Evolutionary conservation across 1,139 yeast genomes (phyloP), one percentile per base, ranked within the genome.

Genomic region (Debaryomyces psychrophilus): DNA sequence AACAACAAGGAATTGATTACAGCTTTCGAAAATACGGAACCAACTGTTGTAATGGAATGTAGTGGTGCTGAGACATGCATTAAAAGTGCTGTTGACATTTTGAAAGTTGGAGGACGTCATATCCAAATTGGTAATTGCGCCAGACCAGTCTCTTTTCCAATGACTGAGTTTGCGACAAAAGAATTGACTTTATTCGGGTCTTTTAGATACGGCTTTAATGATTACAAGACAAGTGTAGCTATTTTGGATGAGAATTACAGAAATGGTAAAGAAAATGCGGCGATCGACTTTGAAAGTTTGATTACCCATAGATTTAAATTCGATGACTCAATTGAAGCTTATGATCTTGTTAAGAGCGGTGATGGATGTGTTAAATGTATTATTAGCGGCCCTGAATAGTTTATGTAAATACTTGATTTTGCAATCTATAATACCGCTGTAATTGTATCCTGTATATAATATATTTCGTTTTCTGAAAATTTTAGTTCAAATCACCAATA

Each of bases 121-220:
- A 88, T 86, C 23, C 90, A 85, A 62, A 87, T 87, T 34, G 95
- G 95, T 36, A 86, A 85, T 75, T 89, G 93, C 17, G 78, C 77
- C 41, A 84, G 82, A 40, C 72, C 77, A 49, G 81, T 86, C 48
- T 71, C 71, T 45, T 83, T 90, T 76, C 96, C 96, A 48, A 82
- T 90, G 59, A 81, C 87, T 35, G 83, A 80, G 51, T 73, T 88
- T 54, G 81, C 85, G 28, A 81, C 81, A 52, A 86, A 83, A 61
- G 96, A 90, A 63, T 67, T 87, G 57, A 74, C 77, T 0, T 69
- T 88, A 60, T 82, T 77, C 60, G 96, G 95, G 31, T 82, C 85
- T 50, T 90, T 89, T 77, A 82, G 97, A 65, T 90, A 90, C 68
- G 83, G 84, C 45, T 83, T 77, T 54, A 85, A 89, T 52, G 96